Evolutionary conservation across 2,329 filamentous ascomycete species (phyloP), one percentile per base, ranked within the genome.

Genomic region (Talaromyces marneffei): DNA sequence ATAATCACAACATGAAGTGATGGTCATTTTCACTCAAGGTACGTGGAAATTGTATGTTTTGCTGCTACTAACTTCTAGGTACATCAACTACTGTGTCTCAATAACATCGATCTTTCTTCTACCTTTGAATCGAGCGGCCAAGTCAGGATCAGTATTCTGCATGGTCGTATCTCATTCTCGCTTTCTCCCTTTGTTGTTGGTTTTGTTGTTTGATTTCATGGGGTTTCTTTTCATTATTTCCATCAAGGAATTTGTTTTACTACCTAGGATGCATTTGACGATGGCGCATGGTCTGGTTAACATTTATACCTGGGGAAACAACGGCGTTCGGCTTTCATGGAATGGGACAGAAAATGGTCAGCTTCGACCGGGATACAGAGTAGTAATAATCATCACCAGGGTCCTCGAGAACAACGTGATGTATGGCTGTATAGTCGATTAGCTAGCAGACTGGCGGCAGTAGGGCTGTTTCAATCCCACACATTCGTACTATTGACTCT

Each of bases 51-150:
- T 9, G 29, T 58, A 25, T 33, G 23, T 18, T 8, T 31, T 25
- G 42, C 42, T 39, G 29, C 16, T 39, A 58, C 56, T 48, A 54
- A 39, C 44, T 27, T 57, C 14, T 53, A 61, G 60, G 60, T 54
- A 46, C 53, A 46, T 61, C 12, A 16, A 50, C 29, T 29, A 16
- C 29, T 37, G 25, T 9, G n/a, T 31, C 12, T 18, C 18, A 52
- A 20, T 10, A 7, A 14, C 2, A 23, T 3, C 48, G n/a, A 23
- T 35, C 18, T 48, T 16, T 31, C 31, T 48, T 8, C 8, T 20
- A 7, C n/a, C 44, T 35, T 23, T 23, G 55, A 37, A 29, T 16
- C 12, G 44, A 46, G 5, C n/a, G 10, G 18, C 18, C 48, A 52
- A 52, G 29, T n/a, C 29, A 52, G 31, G 16, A 52, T 35, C 29